phyloP scores from a whole-genome alignment of 2,329 filamentous ascomycete genomes.

The Rutstroemia sp. region DNA sequence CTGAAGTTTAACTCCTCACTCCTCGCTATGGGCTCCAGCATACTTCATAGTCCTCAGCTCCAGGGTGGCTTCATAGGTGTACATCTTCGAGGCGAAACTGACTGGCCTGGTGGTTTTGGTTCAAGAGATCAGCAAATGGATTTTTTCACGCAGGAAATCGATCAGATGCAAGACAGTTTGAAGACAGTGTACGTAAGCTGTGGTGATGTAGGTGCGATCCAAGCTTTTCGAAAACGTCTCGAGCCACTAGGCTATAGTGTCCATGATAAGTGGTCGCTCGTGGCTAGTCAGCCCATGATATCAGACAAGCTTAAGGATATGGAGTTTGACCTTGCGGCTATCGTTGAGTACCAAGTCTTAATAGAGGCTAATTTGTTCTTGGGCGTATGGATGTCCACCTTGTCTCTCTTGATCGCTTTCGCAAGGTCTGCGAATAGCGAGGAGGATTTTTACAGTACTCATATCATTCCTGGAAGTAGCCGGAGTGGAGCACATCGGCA shows the following conservation, averaged over 20 bases:
- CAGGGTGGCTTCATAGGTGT: constrained; percentile 18
- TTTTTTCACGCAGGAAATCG: constrained; percentile 14
- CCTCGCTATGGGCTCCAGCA: constrained; percentile 11
- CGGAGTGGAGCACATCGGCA: background rate
- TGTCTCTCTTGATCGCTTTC: constrained; percentile 20
- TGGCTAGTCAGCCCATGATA: background rate
- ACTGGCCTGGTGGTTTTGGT: constrained; percentile 19
- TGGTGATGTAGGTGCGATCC: constrained; percentile 15
- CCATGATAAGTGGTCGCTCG: constrained; percentile 16
- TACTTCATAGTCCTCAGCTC: constrained; percentile 11
- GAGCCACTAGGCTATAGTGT: constrained; percentile 15
- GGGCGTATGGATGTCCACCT: constrained; percentile 18
- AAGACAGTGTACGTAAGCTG: constrained; percentile 21
- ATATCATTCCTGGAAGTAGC: constrained; percentile 17
- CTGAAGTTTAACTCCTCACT: constrained; percentile 15
- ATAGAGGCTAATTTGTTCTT: constrained; percentile 16
- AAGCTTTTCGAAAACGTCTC: constrained; percentile 12
- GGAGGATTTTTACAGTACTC: constrained; percentile 14
- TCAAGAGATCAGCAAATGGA: constrained; percentile 13
- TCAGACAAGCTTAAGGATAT: constrained; percentile 2
- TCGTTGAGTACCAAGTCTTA: constrained; percentile 20
- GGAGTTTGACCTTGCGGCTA: constrained; percentile 17
- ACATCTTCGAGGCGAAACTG: constrained; percentile 20
- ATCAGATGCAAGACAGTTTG: background rate
- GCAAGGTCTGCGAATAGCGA: constrained; percentile 14